Evolutionary conservation across 345 rosid species (phyloP).

Genomic region (Acer yangbiense): DNA sequence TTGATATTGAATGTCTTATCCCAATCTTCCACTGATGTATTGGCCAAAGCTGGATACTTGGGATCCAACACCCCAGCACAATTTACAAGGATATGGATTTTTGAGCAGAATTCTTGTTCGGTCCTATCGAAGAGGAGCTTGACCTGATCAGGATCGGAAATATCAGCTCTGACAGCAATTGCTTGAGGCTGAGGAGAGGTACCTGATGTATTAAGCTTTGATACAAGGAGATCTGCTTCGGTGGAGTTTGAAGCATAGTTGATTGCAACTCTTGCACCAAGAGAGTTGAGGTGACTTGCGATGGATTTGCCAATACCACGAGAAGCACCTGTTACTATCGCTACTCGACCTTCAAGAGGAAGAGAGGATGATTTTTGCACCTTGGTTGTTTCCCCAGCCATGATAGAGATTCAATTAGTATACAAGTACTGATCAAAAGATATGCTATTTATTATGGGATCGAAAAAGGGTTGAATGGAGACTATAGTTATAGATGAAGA

Average conservation of each 20-base stretch:
- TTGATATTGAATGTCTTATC: slow-evolving; percentile 56
- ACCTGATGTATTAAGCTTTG: slow-evolving; percentile 44
- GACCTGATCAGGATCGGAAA: slow-evolving; percentile 66
- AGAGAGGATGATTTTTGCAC: slow-evolving; percentile 26
- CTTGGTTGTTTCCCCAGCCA: slow-evolving; percentile 27
- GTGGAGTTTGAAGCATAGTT: no score
- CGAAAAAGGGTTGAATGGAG: background rate
- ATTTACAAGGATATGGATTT: slow-evolving; percentile 53
- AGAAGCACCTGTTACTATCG: slow-evolving; percentile 69
- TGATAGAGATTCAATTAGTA: slow-evolving; percentile 7
- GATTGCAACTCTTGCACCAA: slow-evolving; percentile 52
- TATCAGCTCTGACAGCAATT: slow-evolving; percentile 49
- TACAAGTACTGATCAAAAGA: background rate
- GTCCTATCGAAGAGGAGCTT: slow-evolving; percentile 58
- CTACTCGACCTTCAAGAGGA: slow-evolving; percentile 56
- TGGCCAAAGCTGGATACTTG: slow-evolving; percentile 50
- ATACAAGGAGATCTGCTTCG: slow-evolving; percentile 48
- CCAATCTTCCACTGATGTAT: slow-evolving; percentile 61
- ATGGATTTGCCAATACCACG: slow-evolving; percentile 71
- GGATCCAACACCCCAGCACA: slow-evolving; percentile 59
- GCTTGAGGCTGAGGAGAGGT: slow-evolving; percentile 34
- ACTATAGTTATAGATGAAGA: no score
- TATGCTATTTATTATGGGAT: background rate
- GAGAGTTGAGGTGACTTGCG: slow-evolving; percentile 56
- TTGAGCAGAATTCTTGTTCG: slow-evolving; percentile 51